phyloP scores from a whole-genome alignment of 2,329 filamentous ascomycete species.

The Pseudogymnoascus sp. region DNA sequence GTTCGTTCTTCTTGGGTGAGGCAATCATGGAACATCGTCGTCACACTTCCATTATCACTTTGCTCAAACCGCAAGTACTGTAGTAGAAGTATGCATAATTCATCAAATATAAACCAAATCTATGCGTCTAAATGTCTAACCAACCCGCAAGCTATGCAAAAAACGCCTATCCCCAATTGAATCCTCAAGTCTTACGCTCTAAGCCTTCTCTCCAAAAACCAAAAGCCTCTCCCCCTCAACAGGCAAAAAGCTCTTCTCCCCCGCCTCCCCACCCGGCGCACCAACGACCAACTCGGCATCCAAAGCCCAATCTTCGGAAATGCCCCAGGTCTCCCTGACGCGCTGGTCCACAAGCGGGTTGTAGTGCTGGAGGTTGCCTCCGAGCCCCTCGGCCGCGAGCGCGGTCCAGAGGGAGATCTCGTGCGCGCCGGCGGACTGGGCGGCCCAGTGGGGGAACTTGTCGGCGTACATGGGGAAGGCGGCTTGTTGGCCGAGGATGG shows the following conservation, averaged over 20 bases:
- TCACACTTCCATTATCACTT: not conserved
- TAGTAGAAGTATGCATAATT: not conserved
- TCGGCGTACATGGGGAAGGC: slow-evolving; percentile 69
- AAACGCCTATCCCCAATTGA: too few species aligned
- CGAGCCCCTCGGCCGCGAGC: slow-evolving; percentile 74
- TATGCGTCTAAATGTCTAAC: not conserved
- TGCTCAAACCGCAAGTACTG: not conserved
- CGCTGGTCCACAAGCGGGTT: slow-evolving; percentile 75
- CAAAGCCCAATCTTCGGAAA: slow-evolving; percentile 67
- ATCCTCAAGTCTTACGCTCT: too few species aligned
- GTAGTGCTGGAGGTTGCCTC: slow-evolving; percentile 89
- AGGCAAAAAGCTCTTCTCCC: slow-evolving; percentile 56
- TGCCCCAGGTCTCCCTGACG: slow-evolving; percentile 58
- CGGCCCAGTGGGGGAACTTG: slow-evolving; percentile 68
- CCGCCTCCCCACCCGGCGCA: slow-evolving; percentile 44
- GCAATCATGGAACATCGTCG: not conserved
- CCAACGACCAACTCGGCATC: slow-evolving; percentile 83
- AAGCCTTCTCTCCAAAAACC: slow-evolving; percentile 41
- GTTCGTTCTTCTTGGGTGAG: not conserved
- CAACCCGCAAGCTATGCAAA: not conserved
- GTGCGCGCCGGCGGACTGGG: slow-evolving; percentile 73
- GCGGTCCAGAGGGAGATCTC: slow-evolving; percentile 76
- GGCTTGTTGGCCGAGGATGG: slow-evolving; percentile 57
- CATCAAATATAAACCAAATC: not conserved
- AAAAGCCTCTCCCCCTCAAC: slow-evolving; percentile 57